These are phyloP conservation scores for Phytopythium montanum DNA, from an alignment of 352 stramenopile genomes.

Conservation along the genomic window DNA sequence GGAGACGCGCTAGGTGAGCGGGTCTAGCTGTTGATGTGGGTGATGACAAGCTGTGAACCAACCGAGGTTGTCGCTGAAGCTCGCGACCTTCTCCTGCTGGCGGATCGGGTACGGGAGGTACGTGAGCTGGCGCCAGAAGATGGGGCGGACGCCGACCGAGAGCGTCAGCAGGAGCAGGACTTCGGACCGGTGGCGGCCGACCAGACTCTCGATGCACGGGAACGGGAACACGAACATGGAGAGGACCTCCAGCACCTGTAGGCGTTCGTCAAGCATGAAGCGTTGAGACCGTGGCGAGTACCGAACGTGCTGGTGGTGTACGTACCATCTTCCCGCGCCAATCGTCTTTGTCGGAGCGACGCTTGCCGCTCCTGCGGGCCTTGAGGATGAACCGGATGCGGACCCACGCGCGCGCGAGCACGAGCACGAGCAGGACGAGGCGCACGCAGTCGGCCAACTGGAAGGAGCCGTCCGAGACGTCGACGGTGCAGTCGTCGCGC, in stretches of 20 bases:
- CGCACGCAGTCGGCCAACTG: conserved; percentile 25
- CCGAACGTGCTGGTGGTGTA: neutral
- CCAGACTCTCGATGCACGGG: conserved; percentile 37
- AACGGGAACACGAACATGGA: conserved; percentile 45
- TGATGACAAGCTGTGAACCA: neutral
- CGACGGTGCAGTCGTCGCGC: conserved; percentile 21
- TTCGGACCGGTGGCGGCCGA: conserved; percentile 16
- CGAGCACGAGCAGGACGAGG: conserved; percentile 13
- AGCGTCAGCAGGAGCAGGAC: conserved; percentile 44
- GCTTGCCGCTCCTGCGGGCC: neutral
- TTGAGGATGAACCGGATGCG: conserved; percentile 20
- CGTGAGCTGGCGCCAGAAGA: conserved; percentile 50
- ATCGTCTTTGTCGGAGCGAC: conserved; percentile 1
- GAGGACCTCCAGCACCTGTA: conserved; percentile 26
- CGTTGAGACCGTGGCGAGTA: neutral
- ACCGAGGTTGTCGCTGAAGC: conserved; percentile 57
- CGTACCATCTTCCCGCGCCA: neutral
- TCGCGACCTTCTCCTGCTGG: conserved; percentile 59
- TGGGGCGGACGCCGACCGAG: conserved; percentile 32
- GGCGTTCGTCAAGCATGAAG: too few relatives aligned
- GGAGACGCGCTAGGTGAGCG: neutral
- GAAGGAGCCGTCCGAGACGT: conserved; percentile 41
- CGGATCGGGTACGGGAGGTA: conserved; percentile 72
- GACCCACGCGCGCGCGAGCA: conserved; percentile 12
- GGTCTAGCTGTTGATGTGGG: neutral